Percentiles rank a stretch among this genome's conserved stretches.
These are phyloP conservation scores for Albizia julibrissin DNA, from an alignment of 306 rosid species.

Conservation along the genomic window DNA sequence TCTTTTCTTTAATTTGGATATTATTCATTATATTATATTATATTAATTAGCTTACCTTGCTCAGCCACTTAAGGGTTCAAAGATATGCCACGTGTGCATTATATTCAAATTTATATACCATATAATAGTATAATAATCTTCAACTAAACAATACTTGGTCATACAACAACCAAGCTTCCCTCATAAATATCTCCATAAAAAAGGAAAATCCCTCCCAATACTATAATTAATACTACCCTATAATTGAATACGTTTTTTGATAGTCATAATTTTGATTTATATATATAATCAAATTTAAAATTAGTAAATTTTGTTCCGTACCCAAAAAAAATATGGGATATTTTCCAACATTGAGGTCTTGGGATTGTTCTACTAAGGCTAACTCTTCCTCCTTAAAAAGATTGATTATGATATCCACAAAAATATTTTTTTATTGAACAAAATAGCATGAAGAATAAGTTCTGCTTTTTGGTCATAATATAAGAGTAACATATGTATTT, in stretches of 20 bases:
- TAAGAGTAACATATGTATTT: too few relatives aligned
- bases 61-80: slow-evolving; percentile 20
- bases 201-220: background rate
- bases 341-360: background rate
- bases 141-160: slow-evolving; percentile 36
- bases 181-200: background rate
- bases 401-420: background rate
- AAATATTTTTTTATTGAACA: too few relatives aligned
- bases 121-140: background rate
- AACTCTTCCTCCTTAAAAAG: background rate
- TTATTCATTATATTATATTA: background rate
- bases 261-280: background rate
- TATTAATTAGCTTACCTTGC: slow-evolving; percentile 18
- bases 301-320: too few relatives aligned
- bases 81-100: background rate
- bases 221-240: background rate
- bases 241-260: background rate
- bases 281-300: background rate
- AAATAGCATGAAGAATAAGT: too few relatives aligned
- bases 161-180: slow-evolving; percentile 8
- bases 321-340: background rate
- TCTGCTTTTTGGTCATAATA: too few relatives aligned
- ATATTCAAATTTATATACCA: slow-evolving; percentile 10
- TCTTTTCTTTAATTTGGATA: slow-evolving; percentile 11
- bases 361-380: too few relatives aligned